Evolutionary conservation across 495 filamentous ascomycete genomes (phyloP).

Genomic region (Lasiosphaeria ovina): DNA sequence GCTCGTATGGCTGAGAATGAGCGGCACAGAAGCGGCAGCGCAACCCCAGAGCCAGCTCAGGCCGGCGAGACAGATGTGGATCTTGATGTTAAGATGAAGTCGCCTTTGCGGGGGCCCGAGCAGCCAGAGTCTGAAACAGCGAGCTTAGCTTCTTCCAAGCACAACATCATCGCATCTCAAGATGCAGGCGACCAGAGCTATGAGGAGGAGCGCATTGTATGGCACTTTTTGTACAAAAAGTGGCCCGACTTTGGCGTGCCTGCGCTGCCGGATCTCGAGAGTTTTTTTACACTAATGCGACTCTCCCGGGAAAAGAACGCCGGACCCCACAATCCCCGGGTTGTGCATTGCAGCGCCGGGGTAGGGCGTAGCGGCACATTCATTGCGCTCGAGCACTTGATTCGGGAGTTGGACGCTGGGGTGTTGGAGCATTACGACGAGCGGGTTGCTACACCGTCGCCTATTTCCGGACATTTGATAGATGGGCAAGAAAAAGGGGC

Average conservation of each 20-base stretch:
- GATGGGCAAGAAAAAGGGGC: conserved; percentile 5
- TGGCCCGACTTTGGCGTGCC: conserved; percentile 96
- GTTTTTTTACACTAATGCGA: conserved; percentile 75
- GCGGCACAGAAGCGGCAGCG: background rate
- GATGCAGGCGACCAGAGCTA: background rate
- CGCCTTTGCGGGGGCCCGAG: background rate
- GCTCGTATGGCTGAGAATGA: background rate
- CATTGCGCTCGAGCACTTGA: conserved; percentile 87
- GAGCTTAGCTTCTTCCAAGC: background rate
- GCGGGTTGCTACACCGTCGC: conserved; percentile 5
- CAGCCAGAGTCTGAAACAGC: background rate
- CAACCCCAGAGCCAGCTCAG: conserved; percentile 5
- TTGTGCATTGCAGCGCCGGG: conserved; percentile 92
- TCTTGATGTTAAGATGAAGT: conserved; percentile 23
- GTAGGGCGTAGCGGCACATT: conserved; percentile 95
- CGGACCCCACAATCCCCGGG: conserved; percentile 67
- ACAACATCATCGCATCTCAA: background rate
- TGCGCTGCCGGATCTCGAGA: conserved; percentile 70
- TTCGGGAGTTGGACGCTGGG: conserved; percentile 76
- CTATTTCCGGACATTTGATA: background rate
- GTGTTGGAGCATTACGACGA: conserved; percentile 51
- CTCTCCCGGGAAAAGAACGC: conserved; percentile 70
- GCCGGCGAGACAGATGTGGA: conserved; percentile 13
- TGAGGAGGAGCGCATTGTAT: conserved; percentile 64
- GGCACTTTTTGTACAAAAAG: conserved; percentile 85